Evolutionary conservation across 1,284 basidiomycete genomes (phyloP), one percentile per base, ranked within the genome.

Genomic region (Apiotrichum domesticum): DNA sequence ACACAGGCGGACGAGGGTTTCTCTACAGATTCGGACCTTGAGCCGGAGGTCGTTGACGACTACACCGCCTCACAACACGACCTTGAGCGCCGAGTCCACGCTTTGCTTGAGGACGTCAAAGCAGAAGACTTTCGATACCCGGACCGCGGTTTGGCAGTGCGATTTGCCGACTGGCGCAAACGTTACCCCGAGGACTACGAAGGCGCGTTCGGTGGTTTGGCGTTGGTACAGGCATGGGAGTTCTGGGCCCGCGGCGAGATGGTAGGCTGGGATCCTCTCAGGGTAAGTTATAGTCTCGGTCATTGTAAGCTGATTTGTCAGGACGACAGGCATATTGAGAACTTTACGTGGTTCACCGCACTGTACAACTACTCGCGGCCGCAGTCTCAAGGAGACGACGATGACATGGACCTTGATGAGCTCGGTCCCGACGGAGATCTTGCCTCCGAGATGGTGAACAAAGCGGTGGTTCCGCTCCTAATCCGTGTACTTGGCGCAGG

Each of bases 211-310:
- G 93, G 91, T 49, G 90, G 90, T 3, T 78, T 96, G 46, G 90
- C 87, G 0, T 82, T 95, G 55, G 86, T 95, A 0, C 87, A 87
- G 57, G 90, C 89, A 41, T 97, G 94, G 93, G 93, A 96, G 76
- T 96, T 95, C 73, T 97, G 92, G 91, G 85, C 85, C 21, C 80
- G 92, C 52, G 78, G 92, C 50, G 94, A 97, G 76, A 82, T 88
- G 70, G 78, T 88, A 4, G 86, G 86, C 3, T 96, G 94, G 92
- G 85, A 92, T 71, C 88, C 88, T 43, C 80, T 94, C 35, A 83
- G 87, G 77, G 90, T 89, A 68, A 64, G 82, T 77, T 32, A 21
- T 11, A 7, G 3, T 11, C 21, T 11, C 3, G 6, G 21, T 15
- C 45, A 5, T 21, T 21, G 35, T 4, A 35, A 34, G 9, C 50